Conservation (phyloP, 2,329 filamentous ascomycete species). For the Ceratocystis cubensis region DNA sequence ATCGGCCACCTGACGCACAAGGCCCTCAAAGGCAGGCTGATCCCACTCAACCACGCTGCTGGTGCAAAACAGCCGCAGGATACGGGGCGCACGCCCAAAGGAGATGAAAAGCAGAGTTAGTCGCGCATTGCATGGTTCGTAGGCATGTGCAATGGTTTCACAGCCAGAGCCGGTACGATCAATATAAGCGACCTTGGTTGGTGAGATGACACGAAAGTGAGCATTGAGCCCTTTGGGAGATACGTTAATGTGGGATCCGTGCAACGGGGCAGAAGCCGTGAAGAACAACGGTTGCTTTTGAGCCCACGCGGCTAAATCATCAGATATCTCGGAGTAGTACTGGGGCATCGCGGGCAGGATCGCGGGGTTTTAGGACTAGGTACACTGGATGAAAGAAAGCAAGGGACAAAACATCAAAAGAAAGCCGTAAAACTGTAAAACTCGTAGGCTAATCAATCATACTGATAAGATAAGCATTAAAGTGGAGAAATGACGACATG, state of each 20-base stretch:
- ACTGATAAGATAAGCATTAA: neutral
- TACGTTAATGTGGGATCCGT: slow-evolving; percentile 59
- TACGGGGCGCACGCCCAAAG: slow-evolving; percentile 46
- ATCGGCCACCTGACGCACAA: slow-evolving; percentile 35
- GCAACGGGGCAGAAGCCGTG: slow-evolving; percentile 56
- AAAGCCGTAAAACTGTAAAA: neutral
- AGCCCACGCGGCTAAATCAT: slow-evolving; percentile 50
- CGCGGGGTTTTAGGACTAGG: neutral
- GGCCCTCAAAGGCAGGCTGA: slow-evolving; percentile 35
- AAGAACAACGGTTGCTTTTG: slow-evolving; percentile 61
- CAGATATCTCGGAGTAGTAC: slow-evolving; percentile 43
- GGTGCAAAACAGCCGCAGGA: slow-evolving; percentile 51
- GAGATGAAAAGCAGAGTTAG: slow-evolving; percentile 64
- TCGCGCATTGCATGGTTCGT: slow-evolving; percentile 54
- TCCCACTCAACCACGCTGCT: slow-evolving; percentile 49
- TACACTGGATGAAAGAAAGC: no score
- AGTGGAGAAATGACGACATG: neutral
- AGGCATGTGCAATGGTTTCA: slow-evolving; percentile 63
- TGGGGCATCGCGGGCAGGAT: slow-evolving; percentile 37
- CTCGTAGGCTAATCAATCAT: neutral
- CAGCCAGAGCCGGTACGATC: slow-evolving; percentile 63
- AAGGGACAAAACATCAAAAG: neutral
- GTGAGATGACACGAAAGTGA: slow-evolving; percentile 48
- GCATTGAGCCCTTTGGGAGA: slow-evolving; percentile 59
- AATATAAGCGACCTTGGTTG: slow-evolving; percentile 55